These are phyloP conservation scores for Amborella trichopoda DNA, from an alignment of 164 flowering plant genomes.

Conservation along the genomic window DNA sequence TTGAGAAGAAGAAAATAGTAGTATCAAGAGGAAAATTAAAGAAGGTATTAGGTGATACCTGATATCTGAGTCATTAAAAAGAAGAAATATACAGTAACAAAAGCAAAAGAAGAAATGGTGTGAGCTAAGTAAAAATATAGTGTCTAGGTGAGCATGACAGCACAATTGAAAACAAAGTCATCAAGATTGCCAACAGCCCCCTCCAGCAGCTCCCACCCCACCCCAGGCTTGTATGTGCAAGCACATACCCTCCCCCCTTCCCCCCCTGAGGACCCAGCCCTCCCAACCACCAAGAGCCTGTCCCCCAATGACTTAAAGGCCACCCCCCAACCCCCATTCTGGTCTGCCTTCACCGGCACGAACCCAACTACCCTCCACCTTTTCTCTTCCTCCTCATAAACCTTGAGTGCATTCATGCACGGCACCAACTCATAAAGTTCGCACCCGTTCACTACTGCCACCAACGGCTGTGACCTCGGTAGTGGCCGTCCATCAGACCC, in stretches of 20 bases:
- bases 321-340: constrained; percentile 70
- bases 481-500: constrained; percentile 8
- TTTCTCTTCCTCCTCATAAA: constrained; percentile 48
- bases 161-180: constrained; percentile 56
- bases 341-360: constrained; percentile 66
- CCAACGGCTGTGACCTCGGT: constrained; percentile 60
- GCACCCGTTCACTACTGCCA: constrained; percentile 70
- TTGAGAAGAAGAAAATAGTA: too few relatives aligned
- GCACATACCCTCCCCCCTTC: constrained; percentile 43
- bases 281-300: constrained; percentile 62
- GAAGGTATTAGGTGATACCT: too few relatives aligned
- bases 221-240: constrained; percentile 38
- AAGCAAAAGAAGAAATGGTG: too few relatives aligned
- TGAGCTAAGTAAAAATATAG: too few relatives aligned
- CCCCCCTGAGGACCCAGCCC: constrained; percentile 12
- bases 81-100: too few relatives aligned
- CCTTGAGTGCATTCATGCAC: constrained; percentile 46
- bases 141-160: too few relatives aligned
- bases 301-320: constrained; percentile 80
- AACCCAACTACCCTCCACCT: constrained; percentile 57
- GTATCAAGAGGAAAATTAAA: too few relatives aligned
- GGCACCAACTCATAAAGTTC: constrained; percentile 67
- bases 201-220: constrained; percentile 36
- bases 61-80: too few relatives aligned
- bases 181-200: constrained; percentile 20